Evolutionary conservation across 768 basidiomycete species (phyloP), one percentile per base, ranked within the genome.

Genomic region (Russula virescens): DNA sequence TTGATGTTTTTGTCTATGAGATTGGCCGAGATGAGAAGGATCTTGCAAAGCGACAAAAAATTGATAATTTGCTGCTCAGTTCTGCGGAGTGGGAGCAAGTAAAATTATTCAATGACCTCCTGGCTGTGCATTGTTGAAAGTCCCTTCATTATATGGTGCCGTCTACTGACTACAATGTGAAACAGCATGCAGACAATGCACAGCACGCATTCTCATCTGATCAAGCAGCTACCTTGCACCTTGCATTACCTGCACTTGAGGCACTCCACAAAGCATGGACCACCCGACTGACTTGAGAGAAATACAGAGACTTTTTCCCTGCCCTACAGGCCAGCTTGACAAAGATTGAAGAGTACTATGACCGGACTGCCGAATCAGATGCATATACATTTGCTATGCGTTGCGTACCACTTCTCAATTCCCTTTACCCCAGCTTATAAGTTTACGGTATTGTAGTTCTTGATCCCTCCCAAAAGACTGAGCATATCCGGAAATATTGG

Each of bases 171-270:
- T 47, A 10, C 4, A 7, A 5, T 47, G 10, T 10, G 8, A 13
- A 23, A 3, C 5, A 75, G 73, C 61, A 68, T 62, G 70, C 73
- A 13, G 71, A 75, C 47, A 35, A 66, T 19, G 69, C 71, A 5
- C 75, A 76, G 48, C 74, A 76, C 21, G 54, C 60, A 0, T 75
- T 74, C 58, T 75, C 75, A 2, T 69, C 70, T 1, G 72, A 74
- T 21, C 31, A 43, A 19, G 55, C 59, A 8, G 67, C 74, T 0
- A 65, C 62, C 2, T 62, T 75, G 1, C 70, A 74, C 54, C 59
- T 68, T n/a, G 74, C 67, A 0, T 60, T 75, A 26, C 72, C 73
- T 0, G 71, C 73, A 1, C 66, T 76, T 2, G 71, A 75, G 42
- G 67, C 56, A 14, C 58, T 75, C 1, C 71, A 74, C 38, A 65